Conservation (phyloP, 2,329 filamentous ascomycete species). For the Ophiognomonia clavigignenti-juglandacearum region DNA sequence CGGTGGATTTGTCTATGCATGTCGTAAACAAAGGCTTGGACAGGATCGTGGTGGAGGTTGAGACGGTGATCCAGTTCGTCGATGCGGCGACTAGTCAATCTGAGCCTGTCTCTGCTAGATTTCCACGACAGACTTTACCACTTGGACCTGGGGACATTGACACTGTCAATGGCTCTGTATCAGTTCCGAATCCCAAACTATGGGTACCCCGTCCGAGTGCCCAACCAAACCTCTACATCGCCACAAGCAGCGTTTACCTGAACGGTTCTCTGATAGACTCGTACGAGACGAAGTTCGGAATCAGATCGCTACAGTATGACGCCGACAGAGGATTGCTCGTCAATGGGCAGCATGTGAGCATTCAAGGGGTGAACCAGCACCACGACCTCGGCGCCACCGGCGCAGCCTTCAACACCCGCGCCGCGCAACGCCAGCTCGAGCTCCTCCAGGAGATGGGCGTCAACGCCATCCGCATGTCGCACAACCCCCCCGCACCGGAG, state of each 20-base stretch:
- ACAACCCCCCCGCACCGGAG: conserved; percentile 49
- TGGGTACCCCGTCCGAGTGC: conserved; percentile 44
- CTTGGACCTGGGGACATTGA: too few species aligned
- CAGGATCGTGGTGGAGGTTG: conserved; percentile 30
- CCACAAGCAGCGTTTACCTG: conserved; percentile 33
- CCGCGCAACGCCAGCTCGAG: conserved; percentile 43
- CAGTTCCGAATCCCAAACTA: too few species aligned
- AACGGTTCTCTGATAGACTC: conserved; percentile 29
- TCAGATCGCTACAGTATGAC: conserved; percentile 38
- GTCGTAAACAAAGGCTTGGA: conserved; percentile 38
- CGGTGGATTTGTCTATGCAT: conserved; percentile 36
- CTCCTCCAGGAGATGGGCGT: conserved; percentile 44
- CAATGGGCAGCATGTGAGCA: conserved; percentile 38
- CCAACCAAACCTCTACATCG: conserved; percentile 42
- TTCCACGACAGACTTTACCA: too few species aligned
- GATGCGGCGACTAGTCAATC: conserved; percentile 27
- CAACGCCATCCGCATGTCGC: conserved; percentile 46
- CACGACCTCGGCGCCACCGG: conserved; percentile 47
- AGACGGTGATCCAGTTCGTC: conserved; percentile 34
- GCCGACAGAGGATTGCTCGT: conserved; percentile 36
- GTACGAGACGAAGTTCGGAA: conserved; percentile 46
- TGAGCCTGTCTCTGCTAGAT: too few species aligned
- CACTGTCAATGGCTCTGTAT: too few species aligned
- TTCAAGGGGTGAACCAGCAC: conserved; percentile 46
- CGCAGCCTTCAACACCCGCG: conserved; percentile 44